Conservation (phyloP, 225 moss, liverwort and hornwort genomes). For the Thuidium tamariscinum region DNA sequence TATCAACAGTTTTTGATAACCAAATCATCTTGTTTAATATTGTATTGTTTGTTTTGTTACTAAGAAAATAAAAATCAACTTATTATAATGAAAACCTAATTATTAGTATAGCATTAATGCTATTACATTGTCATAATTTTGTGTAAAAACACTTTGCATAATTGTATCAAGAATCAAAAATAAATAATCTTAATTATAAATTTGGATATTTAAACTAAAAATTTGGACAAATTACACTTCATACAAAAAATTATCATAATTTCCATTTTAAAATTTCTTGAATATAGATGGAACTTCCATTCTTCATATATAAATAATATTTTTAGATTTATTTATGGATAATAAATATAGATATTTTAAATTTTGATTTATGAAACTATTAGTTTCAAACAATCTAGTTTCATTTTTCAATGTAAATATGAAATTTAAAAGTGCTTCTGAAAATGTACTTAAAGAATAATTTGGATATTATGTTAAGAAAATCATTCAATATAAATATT, state of each 20-base stretch:
- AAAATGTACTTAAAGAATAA: too few species aligned
- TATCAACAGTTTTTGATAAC: neutral
- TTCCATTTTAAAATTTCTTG: too few species aligned
- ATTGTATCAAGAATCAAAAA: neutral
- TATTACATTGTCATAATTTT: neutral
- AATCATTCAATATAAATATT: neutral
- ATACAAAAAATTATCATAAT: neutral
- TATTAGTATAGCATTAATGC: fast-evolving
- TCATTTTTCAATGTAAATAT: neutral
- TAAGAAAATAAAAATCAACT: too few species aligned
- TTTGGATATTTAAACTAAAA: neutral
- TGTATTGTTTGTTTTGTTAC: fast-evolving
- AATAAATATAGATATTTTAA: fast-evolving
- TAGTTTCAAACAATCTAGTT: fast-evolving
- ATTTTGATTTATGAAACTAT: too few species aligned
- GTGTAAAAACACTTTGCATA: fast-evolving
- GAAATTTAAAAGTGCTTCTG: neutral
- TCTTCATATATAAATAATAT: neutral
- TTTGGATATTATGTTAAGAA: too few species aligned
- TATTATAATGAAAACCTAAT: neutral
- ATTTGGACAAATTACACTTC: neutral
- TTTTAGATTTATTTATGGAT: too few species aligned
- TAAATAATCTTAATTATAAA: too few species aligned
- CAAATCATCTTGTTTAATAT: fast-evolving
- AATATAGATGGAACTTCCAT: neutral